Conservation (phyloP, 2,329 filamentous ascomycete species). For the Cytospora leucostoma region DNA sequence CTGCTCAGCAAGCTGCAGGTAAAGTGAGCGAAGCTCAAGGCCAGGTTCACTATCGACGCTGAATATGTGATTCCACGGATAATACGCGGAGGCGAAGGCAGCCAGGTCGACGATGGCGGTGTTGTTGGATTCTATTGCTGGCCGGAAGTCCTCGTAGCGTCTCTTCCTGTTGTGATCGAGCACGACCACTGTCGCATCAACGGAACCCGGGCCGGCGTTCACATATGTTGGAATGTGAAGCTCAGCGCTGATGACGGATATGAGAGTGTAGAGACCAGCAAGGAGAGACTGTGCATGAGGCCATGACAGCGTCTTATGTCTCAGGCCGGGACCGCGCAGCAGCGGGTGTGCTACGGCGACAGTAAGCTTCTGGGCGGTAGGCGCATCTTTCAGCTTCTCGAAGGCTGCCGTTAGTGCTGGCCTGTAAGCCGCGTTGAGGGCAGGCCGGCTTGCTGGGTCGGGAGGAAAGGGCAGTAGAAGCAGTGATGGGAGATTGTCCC, state of each 20-base stretch:
- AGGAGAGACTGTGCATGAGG: slow-evolving; percentile 70
- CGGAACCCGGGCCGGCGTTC: slow-evolving; percentile 61
- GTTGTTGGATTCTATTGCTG: slow-evolving; percentile 46
- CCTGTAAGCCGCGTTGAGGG: slow-evolving; percentile 61
- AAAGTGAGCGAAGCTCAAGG: slow-evolving; percentile 56
- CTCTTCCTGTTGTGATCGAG: slow-evolving; percentile 59
- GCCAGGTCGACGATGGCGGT: slow-evolving; percentile 52
- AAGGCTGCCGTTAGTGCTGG: slow-evolving; percentile 59
- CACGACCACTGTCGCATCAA: slow-evolving; percentile 76
- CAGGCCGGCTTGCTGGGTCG: slow-evolving; percentile 50
- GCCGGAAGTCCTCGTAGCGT: slow-evolving; percentile 39
- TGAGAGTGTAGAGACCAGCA: slow-evolving; percentile 74
- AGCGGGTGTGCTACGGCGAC: slow-evolving; percentile 65
- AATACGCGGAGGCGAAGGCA: slow-evolving; percentile 53
- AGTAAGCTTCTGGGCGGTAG: slow-evolving; percentile 43
- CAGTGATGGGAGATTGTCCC: slow-evolving; percentile 48
- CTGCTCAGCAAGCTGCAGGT: slow-evolving; percentile 49
- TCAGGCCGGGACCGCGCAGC: slow-evolving; percentile 52
- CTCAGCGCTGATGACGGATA: slow-evolving; percentile 70
- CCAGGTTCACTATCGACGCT: slow-evolving; percentile 66
- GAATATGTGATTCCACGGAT: slow-evolving; percentile 67
- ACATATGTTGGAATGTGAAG: slow-evolving; percentile 61
- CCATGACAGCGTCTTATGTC: slow-evolving; percentile 62
- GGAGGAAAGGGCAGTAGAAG: slow-evolving; percentile 67
- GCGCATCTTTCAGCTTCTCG: slow-evolving; percentile 45